Base-by-base conservation (phyloP, 306 rosid species). In the Lagenaria siceraria region DNA sequence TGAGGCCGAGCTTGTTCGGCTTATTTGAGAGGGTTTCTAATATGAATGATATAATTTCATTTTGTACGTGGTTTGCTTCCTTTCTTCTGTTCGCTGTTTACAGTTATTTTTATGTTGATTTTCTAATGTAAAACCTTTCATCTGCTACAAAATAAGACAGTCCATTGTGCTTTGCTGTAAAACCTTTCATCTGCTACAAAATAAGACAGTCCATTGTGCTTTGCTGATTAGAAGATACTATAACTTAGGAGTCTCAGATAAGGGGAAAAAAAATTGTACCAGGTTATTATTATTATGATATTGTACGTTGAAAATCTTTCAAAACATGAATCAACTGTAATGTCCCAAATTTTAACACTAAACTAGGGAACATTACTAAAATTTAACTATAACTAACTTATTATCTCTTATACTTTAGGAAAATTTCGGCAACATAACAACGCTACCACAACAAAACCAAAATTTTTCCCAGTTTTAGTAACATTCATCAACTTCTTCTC, bases 61-160 rank as follows among this genome's bases (percentile, higher is more conserved):
- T 73, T 52, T 73, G 77, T 73, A 73, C 77, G 52, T 73, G 77
- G 52, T 10, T 52, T 51, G 51, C 40, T 72, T 72, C 59, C 43
- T 73, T 72, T 42, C 43, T 73, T 2, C 10, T 27, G 18, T 29
- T 36, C 21, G 53, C 19, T 10, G 74, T 4, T 46, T 66, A 36
- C 51, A 15, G 52, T 38, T 43, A 38, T 36, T 64, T 46, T 64
- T 17, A 64, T 8, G 72, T 64, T 64, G 15, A 18, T 66, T 36
- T 65, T n/a, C 73, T 35, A 38, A 40, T 66, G 74, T 64, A 21
- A 56, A 65, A n/a, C 74, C 31, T 65, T 8, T 65, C 21, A 17
- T 33, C 48, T 36, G 72, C 72, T 36, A 65, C 21, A 8, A 33
- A 65, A 65, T 29, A 65, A 17, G 24, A 36, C 49, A 33, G 43